Base-by-base conservation (phyloP, 371 early-diverging fungal species). In the Nematocida ironsii region DNA sequence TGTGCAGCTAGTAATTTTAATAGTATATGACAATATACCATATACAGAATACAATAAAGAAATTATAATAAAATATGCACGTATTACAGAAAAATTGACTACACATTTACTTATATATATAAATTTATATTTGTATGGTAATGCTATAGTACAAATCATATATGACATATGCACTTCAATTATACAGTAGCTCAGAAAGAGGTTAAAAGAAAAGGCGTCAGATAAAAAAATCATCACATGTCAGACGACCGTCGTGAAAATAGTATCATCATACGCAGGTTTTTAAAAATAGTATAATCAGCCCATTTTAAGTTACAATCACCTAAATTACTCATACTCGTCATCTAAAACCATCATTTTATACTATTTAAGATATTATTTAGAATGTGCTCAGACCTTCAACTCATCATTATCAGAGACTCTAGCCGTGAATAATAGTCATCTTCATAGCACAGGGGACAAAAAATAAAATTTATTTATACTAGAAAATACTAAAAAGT, bases 211-310 rank as follows among this genome's bases (percentile, higher is more conserved):
- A 78, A 78, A 68, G 25, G 71, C 70, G 56, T 68, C 80, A 78
- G 69, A 69, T 20, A 16, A 25, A 70, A 47, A 33, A 57, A 60
- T 78, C 80, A 78, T 78, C 80, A 78, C 39, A 18, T 16, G 23
- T 78, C 80, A 78, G 80, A 54, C 71, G 80, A 78, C 80, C 80
- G 80, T 78, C 80, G 80, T 78, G 80, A 78, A 78, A 70, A 40
- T 45, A 54, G 50, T 60, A 69, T 78, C 80, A 78, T 78, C 80
- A 78, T 39, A 61, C 56, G 80, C 80, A 70, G 45, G 57, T 11
- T 50, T 11, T 68, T 68, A 50, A 56, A n/a, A 33, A 60, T 57
- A 47, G 69, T 42, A 42, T 67, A 78, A 70, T 78, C 69, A 78
- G 71, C 7, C 74, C 18, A 62, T 55, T 66, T 33, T 69, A 25